Evolutionary conservation across 352 stramenopile genomes (phyloP).

Genomic region (Phytophthora cactorum): DNA sequence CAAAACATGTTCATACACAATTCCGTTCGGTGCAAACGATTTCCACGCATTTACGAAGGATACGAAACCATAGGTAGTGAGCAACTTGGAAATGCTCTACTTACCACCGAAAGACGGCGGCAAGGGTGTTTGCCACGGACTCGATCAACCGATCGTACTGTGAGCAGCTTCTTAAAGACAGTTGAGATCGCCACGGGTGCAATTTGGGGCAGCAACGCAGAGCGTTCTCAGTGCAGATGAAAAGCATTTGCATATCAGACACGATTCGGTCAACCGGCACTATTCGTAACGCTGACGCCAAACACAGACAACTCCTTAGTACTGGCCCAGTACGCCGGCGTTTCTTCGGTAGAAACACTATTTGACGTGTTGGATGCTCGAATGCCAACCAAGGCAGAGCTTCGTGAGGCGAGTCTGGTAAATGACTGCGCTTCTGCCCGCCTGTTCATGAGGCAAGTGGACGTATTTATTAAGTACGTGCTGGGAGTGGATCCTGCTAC

Average conservation of each 20-base stretch:
- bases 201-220: slow-evolving; percentile 11
- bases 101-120: too few species aligned
- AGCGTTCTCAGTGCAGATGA: slow-evolving; percentile 5
- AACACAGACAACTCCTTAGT: slow-evolving; percentile 9
- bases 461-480: slow-evolving; percentile 6
- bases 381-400: neutral
- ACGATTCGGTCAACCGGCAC: slow-evolving; percentile 5
- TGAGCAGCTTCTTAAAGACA: too few species aligned
- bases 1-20: too few species aligned
- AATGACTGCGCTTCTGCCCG: slow-evolving; percentile 8
- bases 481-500: neutral
- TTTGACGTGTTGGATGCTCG: slow-evolving; percentile 1
- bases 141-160: too few species aligned
- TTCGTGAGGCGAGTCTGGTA: neutral
- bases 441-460: slow-evolving; percentile 10
- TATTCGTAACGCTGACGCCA: slow-evolving; percentile 17
- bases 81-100: too few species aligned
- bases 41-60: too few species aligned
- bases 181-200: neutral
- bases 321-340: slow-evolving; percentile 14
- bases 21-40: too few species aligned
- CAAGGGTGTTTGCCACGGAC: too few species aligned
- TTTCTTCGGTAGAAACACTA: neutral
- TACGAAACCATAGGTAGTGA: too few species aligned
- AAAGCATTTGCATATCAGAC: slow-evolving; percentile 10